These are phyloP conservation scores for Ganoderma resinaceum DNA, from an alignment of 1,284 basidiomycete genomes.

Conservation along the genomic window DNA sequence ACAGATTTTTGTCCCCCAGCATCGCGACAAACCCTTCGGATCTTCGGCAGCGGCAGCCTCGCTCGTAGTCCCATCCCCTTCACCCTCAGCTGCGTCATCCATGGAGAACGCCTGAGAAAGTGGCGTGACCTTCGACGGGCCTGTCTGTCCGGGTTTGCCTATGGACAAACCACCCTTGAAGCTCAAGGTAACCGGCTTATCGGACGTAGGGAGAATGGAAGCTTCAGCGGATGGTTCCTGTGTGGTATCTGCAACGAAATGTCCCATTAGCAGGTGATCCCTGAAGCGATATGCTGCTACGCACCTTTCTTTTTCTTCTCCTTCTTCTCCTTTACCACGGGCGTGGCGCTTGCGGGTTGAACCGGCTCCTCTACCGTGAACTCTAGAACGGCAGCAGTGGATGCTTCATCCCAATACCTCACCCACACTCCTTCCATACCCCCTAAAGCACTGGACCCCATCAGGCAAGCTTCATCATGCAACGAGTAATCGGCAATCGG, in stretches of 20 bases:
- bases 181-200: conserved; percentile 79
- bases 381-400: conserved; percentile 73
- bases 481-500: conserved; percentile 74
- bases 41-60: conserved; percentile 46
- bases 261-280: background rate
- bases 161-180: conserved; percentile 60
- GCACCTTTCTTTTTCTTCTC: conserved; percentile 72
- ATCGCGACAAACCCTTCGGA: conserved; percentile 60
- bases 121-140: conserved; percentile 42
- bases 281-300: background rate
- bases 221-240: conserved; percentile 50
- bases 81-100: conserved; percentile 41
- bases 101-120: conserved; percentile 63
- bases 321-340: conserved; percentile 62
- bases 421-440: conserved; percentile 76
- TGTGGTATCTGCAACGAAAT: conserved; percentile 15
- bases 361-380: conserved; percentile 78
- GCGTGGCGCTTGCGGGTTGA: conserved; percentile 40
- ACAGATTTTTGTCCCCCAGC: conserved; percentile 26
- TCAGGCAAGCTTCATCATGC: conserved; percentile 76
- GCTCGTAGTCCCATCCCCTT: conserved; percentile 30
- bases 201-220: conserved; percentile 72
- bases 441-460: conserved; percentile 69
- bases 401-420: conserved; percentile 84
- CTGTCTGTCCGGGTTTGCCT: conserved; percentile 40